Evolutionary conservation across 345 rosid species (phyloP).

Genomic region (Populus alba): DNA sequence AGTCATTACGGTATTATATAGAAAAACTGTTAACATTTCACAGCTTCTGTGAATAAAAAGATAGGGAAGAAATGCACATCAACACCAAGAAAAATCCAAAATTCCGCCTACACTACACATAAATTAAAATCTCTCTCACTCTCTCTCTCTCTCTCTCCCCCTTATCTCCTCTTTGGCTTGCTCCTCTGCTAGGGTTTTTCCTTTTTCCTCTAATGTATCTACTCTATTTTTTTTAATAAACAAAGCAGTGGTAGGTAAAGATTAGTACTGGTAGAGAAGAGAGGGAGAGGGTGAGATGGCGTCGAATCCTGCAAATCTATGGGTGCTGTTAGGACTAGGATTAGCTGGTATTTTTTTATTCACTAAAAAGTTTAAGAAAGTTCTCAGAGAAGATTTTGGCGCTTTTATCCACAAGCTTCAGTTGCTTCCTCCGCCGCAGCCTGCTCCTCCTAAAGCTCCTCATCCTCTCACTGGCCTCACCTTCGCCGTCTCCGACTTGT

Average conservation of each 20-base stretch:
- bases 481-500: slow-evolving; percentile 89
- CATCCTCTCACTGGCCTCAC: slow-evolving; percentile 87
- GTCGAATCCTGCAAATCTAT: slow-evolving; percentile 65
- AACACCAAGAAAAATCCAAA: neutral
- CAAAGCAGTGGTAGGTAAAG: neutral
- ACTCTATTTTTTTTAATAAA: neutral
- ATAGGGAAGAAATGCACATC: too few relatives aligned
- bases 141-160: neutral
- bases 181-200: neutral
- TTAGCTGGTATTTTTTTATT: slow-evolving; percentile 68
- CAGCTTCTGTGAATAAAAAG: too few relatives aligned
- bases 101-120: neutral
- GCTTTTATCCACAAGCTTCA: slow-evolving; percentile 77
- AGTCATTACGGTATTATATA: too few relatives aligned
- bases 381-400: slow-evolving; percentile 75
- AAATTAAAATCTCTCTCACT: neutral
- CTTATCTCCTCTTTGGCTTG: neutral
- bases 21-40: too few relatives aligned
- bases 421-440: slow-evolving; percentile 93
- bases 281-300: slow-evolving; percentile 35
- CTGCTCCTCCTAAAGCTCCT: slow-evolving; percentile 96
- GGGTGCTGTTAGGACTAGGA: slow-evolving; percentile 84
- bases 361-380: slow-evolving; percentile 63
- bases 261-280: neutral
- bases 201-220: neutral